These are phyloP conservation scores for Chlorella sp. DNA, from an alignment of 139 green algal genomes.

Conservation along the genomic window DNA sequence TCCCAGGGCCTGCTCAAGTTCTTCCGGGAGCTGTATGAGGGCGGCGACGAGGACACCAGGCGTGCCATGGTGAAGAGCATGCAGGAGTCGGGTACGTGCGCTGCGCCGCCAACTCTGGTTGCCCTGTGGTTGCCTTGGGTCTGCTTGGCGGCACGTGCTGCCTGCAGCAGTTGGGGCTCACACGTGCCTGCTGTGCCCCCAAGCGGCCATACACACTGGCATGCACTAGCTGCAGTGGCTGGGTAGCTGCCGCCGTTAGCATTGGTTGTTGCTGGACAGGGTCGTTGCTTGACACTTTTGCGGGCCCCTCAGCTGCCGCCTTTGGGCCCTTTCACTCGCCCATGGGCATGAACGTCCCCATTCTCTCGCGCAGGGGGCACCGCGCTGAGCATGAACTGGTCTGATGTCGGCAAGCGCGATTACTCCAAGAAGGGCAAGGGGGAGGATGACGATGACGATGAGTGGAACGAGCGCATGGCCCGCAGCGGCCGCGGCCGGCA, in stretches of 20 bases:
- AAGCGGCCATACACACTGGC: too few species aligned
- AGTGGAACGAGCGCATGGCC: neutral
- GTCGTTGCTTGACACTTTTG: too few species aligned
- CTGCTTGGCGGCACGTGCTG: too few species aligned
- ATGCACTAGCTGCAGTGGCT: too few species aligned
- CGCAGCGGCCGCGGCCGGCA: neutral
- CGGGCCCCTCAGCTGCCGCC: too few species aligned
- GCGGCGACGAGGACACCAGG: conserved; percentile 87
- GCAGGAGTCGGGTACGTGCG: conserved; percentile 53
- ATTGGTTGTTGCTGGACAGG: too few species aligned
- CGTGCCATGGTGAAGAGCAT: conserved; percentile 99
- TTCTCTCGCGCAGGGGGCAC: conserved; percentile 76
- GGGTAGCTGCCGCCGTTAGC: too few species aligned
- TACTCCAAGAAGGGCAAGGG: conserved; percentile 67
- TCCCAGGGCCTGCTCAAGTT: conserved; percentile 69
- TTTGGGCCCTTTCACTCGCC: too few species aligned
- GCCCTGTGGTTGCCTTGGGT: too few species aligned
- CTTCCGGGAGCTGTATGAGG: conserved; percentile 79
- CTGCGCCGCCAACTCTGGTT: neutral
- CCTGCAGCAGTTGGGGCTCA: too few species aligned
- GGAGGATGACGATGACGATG: conserved; percentile 63
- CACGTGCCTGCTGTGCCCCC: too few species aligned
- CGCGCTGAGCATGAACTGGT: conserved; percentile 97
- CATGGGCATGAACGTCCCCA: too few species aligned
- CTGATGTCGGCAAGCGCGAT: conserved; percentile 79